Evolutionary conservation across 768 basidiomycete genomes (phyloP), one percentile per base, ranked within the genome.

Genomic region (Termitomyces sp.): DNA sequence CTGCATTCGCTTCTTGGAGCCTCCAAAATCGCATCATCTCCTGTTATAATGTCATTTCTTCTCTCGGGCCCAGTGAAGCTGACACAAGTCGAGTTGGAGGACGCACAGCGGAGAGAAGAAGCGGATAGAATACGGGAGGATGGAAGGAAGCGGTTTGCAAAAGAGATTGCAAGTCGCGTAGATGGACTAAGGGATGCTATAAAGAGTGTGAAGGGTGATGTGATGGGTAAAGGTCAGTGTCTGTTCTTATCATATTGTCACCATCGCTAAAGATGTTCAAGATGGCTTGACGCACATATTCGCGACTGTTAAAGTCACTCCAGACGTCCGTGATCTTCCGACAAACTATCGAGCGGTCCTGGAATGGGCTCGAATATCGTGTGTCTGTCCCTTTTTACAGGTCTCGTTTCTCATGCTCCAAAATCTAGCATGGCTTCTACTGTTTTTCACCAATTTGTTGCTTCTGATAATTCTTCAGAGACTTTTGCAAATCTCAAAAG

Each of bases 361-460:
- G 7, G 96, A 98, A 70, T 99, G 97, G 96, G 97, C 90, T 5
- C 77, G 95, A 54, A 97, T 98, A 67, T 96, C 96, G 94, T 96
- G 58, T 67, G 94, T 40, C 28, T 25, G n/a, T 50, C 6, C 23
- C 42, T n/a, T 32, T 49, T 52, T 54, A 16, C 2, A 17, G 14
- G 17, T 44, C 46, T 46, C 39, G 53, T 21, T 45, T 39, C 30
- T 53, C 54, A 57, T 25, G 17, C 25, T 39, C 34, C 21, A 10
- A 37, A 30, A 52, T 63, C 48, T 52, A 98, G 95, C 35, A 76
- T 98, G 61, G 97, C 97, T 0, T 96, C 97, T 5, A 95, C 97
- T 2, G 86, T 98, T 40, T 99, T 98, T 68, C 95, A 98, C 62
- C 87, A 89, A 37, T 95, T 94, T 64, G 84, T 97, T 30, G 97